Evolutionary conservation across 2,329 filamentous ascomycete genomes (phyloP), one percentile per base, ranked within the genome.

Genomic region (Nothophaeocryptopus gaeumannii): DNA sequence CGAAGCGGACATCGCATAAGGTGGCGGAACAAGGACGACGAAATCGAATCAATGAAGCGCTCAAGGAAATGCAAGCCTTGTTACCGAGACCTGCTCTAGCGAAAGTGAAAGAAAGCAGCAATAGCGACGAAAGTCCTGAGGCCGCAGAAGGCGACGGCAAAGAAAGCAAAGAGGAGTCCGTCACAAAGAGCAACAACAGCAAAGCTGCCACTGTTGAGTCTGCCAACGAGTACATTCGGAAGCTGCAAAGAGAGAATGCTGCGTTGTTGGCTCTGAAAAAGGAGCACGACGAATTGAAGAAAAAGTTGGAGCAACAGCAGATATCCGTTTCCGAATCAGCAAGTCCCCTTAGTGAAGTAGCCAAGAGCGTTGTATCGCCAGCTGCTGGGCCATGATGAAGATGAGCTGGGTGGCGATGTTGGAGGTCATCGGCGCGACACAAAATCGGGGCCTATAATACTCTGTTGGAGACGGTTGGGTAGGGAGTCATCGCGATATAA

Each of bases 141-240:
- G 74, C 76, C 30, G 76, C 75, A 20, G 73, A 53, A 61, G 69
- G 49, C 15, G 54, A 65, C 8, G 53, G 53, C 26, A 63, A 66
- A 39, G 68, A 67, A 3, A 61, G 63, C n/a, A 69, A 70, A 38
- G 63, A 61, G 30, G 61, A 63, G 11, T 61, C 60, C 9, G 57
- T 56, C 2, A 74, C 72, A 9, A 79, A 82, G 45, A 83, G 86
- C 30, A 66, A 63, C 41, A 90, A 85, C 63, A 96, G 90, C 72
- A 99, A 97, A 69, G 93, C 93, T 1, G 95, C 88, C 60, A 96
- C 95, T 1, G 93, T 99, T n/a, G 93, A 99, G 71, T 85, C 88
- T 72, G 93, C 93, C 1, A 97, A 97, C 62, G 85, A 91, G 50
- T 96, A 97, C 66, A 96, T 99, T 72, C 92, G 89, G 70, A 80